phyloP scores from a whole-genome alignment of 2,329 filamentous ascomycete species.

The Fonsecaea pugnacius region DNA sequence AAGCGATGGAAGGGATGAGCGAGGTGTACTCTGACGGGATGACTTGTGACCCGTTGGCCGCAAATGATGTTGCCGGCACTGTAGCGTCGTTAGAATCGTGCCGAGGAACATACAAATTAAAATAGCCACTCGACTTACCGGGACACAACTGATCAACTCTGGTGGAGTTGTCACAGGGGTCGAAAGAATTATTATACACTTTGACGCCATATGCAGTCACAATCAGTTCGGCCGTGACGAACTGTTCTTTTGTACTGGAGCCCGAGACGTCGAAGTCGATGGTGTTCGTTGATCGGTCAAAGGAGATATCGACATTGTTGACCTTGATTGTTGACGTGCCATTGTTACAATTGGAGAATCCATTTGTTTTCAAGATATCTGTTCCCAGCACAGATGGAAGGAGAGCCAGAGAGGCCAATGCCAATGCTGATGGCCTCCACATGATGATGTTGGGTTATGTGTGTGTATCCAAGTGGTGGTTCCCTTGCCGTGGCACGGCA shows the following conservation, averaged over 20 bases:
- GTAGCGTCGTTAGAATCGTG: slow-evolving; percentile 18
- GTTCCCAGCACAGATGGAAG: slow-evolving; percentile 58
- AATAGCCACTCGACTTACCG: slow-evolving; percentile 54
- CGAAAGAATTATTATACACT: slow-evolving; percentile 78
- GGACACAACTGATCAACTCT: slow-evolving; percentile 79
- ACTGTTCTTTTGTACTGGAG: slow-evolving; percentile 72
- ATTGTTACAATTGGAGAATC: slow-evolving; percentile 72
- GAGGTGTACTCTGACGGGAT: slow-evolving; percentile 73
- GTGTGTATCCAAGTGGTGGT: slow-evolving; percentile 1
- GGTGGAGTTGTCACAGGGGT: slow-evolving; percentile 74
- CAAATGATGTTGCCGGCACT: slow-evolving; percentile 77
- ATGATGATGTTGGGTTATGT: slow-evolving; percentile 15
- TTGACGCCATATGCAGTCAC: slow-evolving; percentile 83
- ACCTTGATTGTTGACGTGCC: slow-evolving; percentile 67
- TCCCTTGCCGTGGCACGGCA: slow-evolving; percentile 10
- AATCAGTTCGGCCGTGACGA: slow-evolving; percentile 75
- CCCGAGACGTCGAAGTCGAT: slow-evolving; percentile 84
- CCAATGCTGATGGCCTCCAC: slow-evolving; percentile 28
- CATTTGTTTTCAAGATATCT: slow-evolving; percentile 77
- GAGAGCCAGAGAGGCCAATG: slow-evolving; percentile 31
- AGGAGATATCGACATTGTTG: slow-evolving; percentile 74
- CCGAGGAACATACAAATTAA: background rate
- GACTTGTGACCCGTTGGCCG: slow-evolving; percentile 70
- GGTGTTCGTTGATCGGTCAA: slow-evolving; percentile 73
- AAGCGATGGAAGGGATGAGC: slow-evolving; percentile 85